These are phyloP conservation scores for Zea mays DNA, from an alignment of 176 grass and related monocot species.

Conservation along the genomic window Zm-B73-REFERENCE-NAM-5.0 NC_050104.1:108473501-108474000, in stretches of 20 bases:
- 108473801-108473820: no score
- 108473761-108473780: no score
- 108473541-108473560: constrained; percentile 73
- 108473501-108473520: constrained; percentile 89
- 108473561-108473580: constrained; percentile 95
- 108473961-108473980: constrained; percentile 19
- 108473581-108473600: constrained; percentile 59
- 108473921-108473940: background rate
- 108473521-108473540: constrained; percentile 84
- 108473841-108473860: constrained; percentile 86
- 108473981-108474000: background rate
- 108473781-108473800: no score
- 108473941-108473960: constrained; percentile 10
- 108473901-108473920: background rate
- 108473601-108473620: constrained; percentile 14
- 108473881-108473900: constrained; percentile 27
- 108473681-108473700: constrained; percentile 14
- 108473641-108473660: background rate
- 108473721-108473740: no score
- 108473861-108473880: constrained; percentile 87
- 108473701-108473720: no score
- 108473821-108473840: constrained; percentile 60
- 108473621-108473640: constrained; percentile 22
- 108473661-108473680: background rate
- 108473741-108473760: no score